phyloP scores from a whole-genome alignment of 352 stramenopile genomes.

The Globisporangium carolinianum region DNA sequence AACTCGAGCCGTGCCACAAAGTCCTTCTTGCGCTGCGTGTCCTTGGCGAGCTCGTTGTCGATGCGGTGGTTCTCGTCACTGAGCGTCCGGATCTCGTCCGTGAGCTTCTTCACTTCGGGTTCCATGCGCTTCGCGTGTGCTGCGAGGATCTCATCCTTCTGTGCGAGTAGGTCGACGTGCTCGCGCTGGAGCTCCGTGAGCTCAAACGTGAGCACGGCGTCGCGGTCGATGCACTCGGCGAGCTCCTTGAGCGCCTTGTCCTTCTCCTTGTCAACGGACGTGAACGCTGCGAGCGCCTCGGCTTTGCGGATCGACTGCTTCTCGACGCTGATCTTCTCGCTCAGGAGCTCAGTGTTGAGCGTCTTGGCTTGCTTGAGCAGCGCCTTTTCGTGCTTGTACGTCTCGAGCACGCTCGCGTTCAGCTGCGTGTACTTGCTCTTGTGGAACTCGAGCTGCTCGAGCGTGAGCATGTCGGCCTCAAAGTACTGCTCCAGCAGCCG shows the following conservation, averaged over 20 bases:
- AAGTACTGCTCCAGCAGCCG: slow-evolving; percentile 81
- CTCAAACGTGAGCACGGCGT: slow-evolving; percentile 83
- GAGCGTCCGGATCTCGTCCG: slow-evolving; percentile 52
- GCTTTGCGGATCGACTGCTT: slow-evolving; percentile 83
- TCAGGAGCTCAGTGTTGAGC: slow-evolving; percentile 79
- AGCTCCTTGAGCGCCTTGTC: slow-evolving; percentile 74
- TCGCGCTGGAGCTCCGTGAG: slow-evolving; percentile 83
- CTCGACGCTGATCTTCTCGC: slow-evolving; percentile 81
- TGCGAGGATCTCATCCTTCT: slow-evolving; percentile 69
- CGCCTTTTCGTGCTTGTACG: slow-evolving; percentile 78
- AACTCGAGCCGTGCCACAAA: slow-evolving; percentile 54
- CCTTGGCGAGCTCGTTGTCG: slow-evolving; percentile 66
- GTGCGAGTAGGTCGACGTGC: slow-evolving; percentile 54
- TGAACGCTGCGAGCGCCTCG: slow-evolving; percentile 67
- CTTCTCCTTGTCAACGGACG: slow-evolving; percentile 73
- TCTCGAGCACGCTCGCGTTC: slow-evolving; percentile 61
- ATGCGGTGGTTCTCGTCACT: slow-evolving; percentile 63
- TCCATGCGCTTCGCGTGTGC: slow-evolving; percentile 82
- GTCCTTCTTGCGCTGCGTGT: slow-evolving; percentile 55
- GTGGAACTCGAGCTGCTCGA: slow-evolving; percentile 72
- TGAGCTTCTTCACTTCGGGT: slow-evolving; percentile 73
- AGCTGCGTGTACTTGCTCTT: slow-evolving; percentile 77
- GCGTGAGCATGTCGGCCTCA: slow-evolving; percentile 75
- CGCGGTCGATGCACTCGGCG: slow-evolving; percentile 65
- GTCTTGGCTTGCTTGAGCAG: slow-evolving; percentile 76